These are phyloP conservation scores for Talaromyces sp. DNA, from an alignment of 2,329 filamentous ascomycete species.

Conservation along the genomic window DNA sequence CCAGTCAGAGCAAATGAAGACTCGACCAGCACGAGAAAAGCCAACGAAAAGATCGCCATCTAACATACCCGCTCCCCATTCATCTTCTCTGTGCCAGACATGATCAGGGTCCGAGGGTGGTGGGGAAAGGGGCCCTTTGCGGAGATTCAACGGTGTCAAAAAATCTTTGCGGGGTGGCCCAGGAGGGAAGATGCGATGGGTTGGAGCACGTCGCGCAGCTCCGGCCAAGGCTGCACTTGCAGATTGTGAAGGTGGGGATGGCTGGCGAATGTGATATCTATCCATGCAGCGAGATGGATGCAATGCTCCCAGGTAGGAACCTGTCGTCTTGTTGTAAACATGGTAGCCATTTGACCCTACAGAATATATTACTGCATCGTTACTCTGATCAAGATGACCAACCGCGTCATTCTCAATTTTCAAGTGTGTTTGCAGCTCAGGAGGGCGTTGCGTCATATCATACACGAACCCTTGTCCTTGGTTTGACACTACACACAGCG, in stretches of 20 bases:
- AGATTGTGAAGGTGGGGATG: conserved; percentile 24
- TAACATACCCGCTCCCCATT: conserved; percentile 54
- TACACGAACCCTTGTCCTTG: conserved; percentile 51
- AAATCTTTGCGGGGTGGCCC: conserved; percentile 27
- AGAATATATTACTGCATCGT: conserved; percentile 48
- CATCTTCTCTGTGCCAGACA: conserved; percentile 41
- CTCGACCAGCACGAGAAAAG: conserved; percentile 46
- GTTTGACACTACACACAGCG: conserved; percentile 51
- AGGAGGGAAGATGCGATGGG: conserved; percentile 19
- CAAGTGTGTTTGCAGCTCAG: conserved; percentile 37
- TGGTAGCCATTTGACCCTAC: conserved; percentile 49
- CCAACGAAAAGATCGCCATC: conserved; percentile 47
- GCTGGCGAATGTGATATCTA: conserved; percentile 38
- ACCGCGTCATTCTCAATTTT: conserved; percentile 46
- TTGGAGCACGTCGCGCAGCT: conserved; percentile 25
- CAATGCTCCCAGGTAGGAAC: conserved; percentile 42
- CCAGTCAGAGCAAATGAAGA: conserved; percentile 51
- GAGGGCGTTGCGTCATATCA: conserved; percentile 43
- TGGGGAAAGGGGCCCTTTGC: conserved; percentile 28
- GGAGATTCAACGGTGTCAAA: conserved; percentile 31
- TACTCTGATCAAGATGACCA: conserved; percentile 49
- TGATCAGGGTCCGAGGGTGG: conserved; percentile 25
- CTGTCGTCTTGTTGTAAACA: conserved; percentile 45
- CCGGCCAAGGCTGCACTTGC: conserved; percentile 22
- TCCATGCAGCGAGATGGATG: conserved; percentile 38